phyloP scores from a whole-genome alignment of 2,329 filamentous ascomycete genomes.

The Trichoderma lentiforme region DNA sequence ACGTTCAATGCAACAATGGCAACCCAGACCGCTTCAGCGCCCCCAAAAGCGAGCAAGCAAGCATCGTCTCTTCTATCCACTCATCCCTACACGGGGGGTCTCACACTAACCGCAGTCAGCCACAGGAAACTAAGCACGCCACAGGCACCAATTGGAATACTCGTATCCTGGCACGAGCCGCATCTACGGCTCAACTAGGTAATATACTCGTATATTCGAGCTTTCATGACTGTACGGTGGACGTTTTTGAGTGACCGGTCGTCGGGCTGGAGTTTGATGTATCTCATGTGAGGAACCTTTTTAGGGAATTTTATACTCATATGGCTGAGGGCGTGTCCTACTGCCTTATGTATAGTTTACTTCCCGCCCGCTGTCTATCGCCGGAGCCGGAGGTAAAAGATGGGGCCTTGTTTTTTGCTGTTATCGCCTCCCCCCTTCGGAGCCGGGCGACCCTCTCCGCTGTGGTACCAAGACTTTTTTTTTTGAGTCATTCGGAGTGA shows the following conservation, averaged over 20 bases:
- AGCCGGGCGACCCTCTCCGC: slow-evolving; percentile 15
- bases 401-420: neutral
- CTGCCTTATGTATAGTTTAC: no score
- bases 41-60: neutral
- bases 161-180: neutral
- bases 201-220: neutral
- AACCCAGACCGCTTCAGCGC: neutral
- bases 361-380: neutral
- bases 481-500: slow-evolving; percentile 5
- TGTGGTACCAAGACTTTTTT: neutral
- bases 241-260: neutral
- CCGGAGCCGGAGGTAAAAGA: slow-evolving; percentile 23
- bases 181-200: neutral
- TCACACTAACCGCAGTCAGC: neutral
- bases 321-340: no score
- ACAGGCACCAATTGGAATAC: neutral
- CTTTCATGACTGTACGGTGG: neutral
- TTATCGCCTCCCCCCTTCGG: neutral
- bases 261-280: neutral
- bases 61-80: neutral
- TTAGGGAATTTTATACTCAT: neutral
- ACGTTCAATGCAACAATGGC: neutral
- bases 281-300: neutral
- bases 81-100: neutral
- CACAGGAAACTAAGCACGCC: neutral